A percentile compares a stretch with the other conserved stretches of the same genome.
Conservation (phyloP, 306 rosid genomes). For the Quercus parvula region DNA sequence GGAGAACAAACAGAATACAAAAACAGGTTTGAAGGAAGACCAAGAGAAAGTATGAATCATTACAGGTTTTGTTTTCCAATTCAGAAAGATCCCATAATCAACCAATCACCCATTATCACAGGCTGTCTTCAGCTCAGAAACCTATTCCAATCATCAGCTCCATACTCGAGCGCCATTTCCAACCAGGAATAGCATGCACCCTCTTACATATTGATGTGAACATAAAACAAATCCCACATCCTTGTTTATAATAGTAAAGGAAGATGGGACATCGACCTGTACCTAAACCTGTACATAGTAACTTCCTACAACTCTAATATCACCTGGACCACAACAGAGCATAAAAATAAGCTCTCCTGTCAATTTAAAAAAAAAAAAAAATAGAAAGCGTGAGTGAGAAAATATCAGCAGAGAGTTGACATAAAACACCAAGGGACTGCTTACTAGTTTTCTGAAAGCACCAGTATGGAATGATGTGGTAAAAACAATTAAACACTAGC, state of each 20-base stretch:
- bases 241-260: slow-evolving; percentile 35
- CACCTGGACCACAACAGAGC: slow-evolving; percentile 51
- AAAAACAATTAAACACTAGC: slow-evolving; percentile 28
- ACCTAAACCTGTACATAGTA: slow-evolving; percentile 55
- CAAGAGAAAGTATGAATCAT: background rate
- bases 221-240: slow-evolving; percentile 28
- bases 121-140: background rate
- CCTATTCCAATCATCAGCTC: slow-evolving; percentile 17
- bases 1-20: background rate
- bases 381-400: slow-evolving; percentile 28
- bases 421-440: slow-evolving; percentile 47
- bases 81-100: background rate
- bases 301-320: slow-evolving; percentile 17
- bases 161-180: slow-evolving; percentile 15
- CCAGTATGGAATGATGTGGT: slow-evolving; percentile 27
- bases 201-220: slow-evolving; percentile 28
- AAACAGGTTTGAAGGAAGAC: background rate
- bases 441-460: slow-evolving; percentile 34
- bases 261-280: slow-evolving; percentile 43
- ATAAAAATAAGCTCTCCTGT: slow-evolving; percentile 61
- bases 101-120: background rate
- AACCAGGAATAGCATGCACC: slow-evolving; percentile 18
- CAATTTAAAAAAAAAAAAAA: slow-evolving; percentile 25
- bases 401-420: slow-evolving; percentile 40
- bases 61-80: background rate